Base-by-base conservation (phyloP, 177 flowering plant species). In the Tripterygium wilfordii region DNA sequence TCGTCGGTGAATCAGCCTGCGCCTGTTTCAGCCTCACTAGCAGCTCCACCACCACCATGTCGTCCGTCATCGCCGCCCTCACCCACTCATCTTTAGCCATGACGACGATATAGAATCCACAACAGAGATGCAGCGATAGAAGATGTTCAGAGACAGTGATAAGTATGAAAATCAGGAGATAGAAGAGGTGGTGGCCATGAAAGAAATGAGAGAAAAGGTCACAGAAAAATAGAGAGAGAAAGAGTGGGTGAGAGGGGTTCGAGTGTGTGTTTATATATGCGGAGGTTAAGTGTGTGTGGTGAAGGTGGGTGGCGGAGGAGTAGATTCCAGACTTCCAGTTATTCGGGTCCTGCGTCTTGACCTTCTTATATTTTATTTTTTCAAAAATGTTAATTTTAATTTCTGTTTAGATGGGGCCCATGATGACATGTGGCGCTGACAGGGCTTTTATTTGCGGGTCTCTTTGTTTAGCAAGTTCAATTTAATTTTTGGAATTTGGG, bases 11-110 rank as follows among this genome's bases (percentile, higher is more conserved):
- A n/a, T 55, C 19, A 7, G 63, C 52, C 21, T 48, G 51, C n/a
- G 62, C 41, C 39, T 56, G 64, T 41, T 65, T 66, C 18, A 80
- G 68, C 17, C 72, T 66, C 8, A 80, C 24, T 10, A 80, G 68
- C 8, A 80, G 56, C 57, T 80, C 80, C 40, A 51, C 87, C 48
- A 80, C 87, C 49, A 77, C 36, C 18, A 33, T 18, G 55, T 77
- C 77, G 43, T 77, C 79, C 21, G 56, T n/a, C 72, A 75, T 66
- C 37, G 87, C 83, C 33, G 73, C 65, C 37, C 46, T 44, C 9
- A 71, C 39, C 88, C 88, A 74, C 46, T 67, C 70, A 54, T 73
- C 72, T 44, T 50, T 42, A 49, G 14, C 53, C 63, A 32, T 47
- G 26, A 12, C 61, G 31, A n/a, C 58, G 9, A 16, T 54, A 8